phyloP scores from a whole-genome alignment of 345 rosid genomes.

The Xanthoceras sorbifolium region DNA sequence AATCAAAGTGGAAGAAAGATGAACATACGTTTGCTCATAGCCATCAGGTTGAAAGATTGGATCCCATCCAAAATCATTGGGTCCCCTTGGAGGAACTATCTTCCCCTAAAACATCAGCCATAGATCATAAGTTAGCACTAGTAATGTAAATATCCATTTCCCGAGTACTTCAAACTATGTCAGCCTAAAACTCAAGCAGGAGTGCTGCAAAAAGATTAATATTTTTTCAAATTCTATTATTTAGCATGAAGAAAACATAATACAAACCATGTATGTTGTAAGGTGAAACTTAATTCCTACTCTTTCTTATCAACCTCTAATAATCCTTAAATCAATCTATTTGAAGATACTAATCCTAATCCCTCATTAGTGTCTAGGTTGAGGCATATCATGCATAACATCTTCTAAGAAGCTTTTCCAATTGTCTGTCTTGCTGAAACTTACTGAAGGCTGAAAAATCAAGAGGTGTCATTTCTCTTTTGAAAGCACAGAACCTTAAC shows the following conservation, averaged over 20 bases:
- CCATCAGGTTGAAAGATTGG: conserved; percentile 93
- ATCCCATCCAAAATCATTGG: conserved; percentile 95
- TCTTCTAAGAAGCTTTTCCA: neutral
- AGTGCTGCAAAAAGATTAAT: neutral
- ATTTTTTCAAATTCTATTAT: neutral
- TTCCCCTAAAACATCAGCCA: conserved; percentile 67
- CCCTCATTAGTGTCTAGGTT: neutral
- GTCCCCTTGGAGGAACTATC: conserved; percentile 88
- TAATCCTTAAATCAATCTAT: neutral
- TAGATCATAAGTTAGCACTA: conserved; percentile 2
- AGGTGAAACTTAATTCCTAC: neutral
- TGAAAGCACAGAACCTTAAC: neutral
- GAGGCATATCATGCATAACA: neutral
- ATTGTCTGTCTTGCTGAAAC: neutral
- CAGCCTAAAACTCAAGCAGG: neutral
- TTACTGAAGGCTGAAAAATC: neutral
- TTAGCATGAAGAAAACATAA: neutral
- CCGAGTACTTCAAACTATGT: neutral
- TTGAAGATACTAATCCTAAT: neutral
- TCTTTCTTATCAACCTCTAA: neutral
- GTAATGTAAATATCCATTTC: neutral
- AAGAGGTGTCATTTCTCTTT: neutral
- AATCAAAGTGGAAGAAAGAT: neutral
- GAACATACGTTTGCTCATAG: conserved; percentile 67
- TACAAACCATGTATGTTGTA: neutral